Base-by-base conservation (phyloP, 1,139 yeast genomes). In the Lodderomyces jiufengensis region DNA sequence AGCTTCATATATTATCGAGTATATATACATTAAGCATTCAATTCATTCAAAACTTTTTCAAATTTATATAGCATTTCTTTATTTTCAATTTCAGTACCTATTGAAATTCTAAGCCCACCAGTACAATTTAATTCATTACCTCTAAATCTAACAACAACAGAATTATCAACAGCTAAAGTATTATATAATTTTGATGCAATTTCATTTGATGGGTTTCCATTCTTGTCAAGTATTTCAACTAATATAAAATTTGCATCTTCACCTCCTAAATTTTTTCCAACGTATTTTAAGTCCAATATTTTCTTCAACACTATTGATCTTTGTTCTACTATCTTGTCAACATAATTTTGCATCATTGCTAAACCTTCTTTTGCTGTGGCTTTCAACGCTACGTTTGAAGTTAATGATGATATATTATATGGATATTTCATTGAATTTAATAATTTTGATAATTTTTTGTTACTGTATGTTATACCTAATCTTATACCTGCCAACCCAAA, bases 401-500 rank as follows among this genome's bases (percentile, higher is more conserved):
- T 82, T 44, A 85, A 69, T 5, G 90, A 77, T 8, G 96, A 85
- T 36, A 92, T 85, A 57, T 92, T 94, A 62, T 92, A 94, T 1
- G 98, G 98, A 29, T 95, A 95, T 55, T 90, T 92, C 83, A 92
- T 80, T 21, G 95, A 78, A 57, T 94, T 92, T 50, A 92, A 66
- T 37, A 84, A 73, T 12, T 60, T 53, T 0, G 95, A 74, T 36
- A 92, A 67, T 38, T 74, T 76, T 10, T 67, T 62, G 11, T 74
- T 67, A 9, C 90, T 71, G 54, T 59, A 90, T 1, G 96, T 81
- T 42, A 87, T 68, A 15, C 98, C 98, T 34, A 90, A 57, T 50
- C 98, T 74, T 36, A 88, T 84, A 31, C 97, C 97, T 3, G 98
- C 98, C 40, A 92, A 73, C 4, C 98, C 98, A 63, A 92, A 94